Percentiles rank a stretch among this genome's conserved stretches.
These are phyloP conservation scores for Alternaria incomplexa DNA, from an alignment of 2,329 filamentous ascomycete species.

Conservation along the genomic window DNA sequence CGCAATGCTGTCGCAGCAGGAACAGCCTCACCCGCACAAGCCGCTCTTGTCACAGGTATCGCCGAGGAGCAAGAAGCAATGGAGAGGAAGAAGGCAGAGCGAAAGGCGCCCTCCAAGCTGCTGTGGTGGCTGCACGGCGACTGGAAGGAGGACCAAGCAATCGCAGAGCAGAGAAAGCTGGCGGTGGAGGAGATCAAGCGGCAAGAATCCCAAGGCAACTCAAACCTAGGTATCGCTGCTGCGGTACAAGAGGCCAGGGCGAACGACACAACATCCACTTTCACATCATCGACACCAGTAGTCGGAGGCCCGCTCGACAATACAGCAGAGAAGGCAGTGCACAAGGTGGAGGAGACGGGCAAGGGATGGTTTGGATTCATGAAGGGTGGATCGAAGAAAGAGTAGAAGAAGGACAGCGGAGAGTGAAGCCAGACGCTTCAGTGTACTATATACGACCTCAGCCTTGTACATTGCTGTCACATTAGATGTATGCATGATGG, in stretches of 20 bases:
- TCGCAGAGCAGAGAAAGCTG: constrained; percentile 42
- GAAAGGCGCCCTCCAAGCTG: constrained; percentile 37
- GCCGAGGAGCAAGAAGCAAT: constrained; percentile 65
- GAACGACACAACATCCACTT: constrained; percentile 20
- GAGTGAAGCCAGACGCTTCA: constrained; percentile 7
- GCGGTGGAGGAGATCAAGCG: constrained; percentile 40
- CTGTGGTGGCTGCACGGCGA: constrained; percentile 47
- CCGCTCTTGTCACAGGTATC: constrained; percentile 62
- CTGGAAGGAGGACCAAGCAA: constrained; percentile 46
- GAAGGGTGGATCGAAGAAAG: constrained; percentile 42
- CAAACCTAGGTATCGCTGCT: constrained; percentile 33
- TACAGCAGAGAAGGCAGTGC: constrained; percentile 49
- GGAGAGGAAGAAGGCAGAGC: constrained; percentile 42
- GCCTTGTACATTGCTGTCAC: constrained; percentile 44
- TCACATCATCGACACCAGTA: constrained; percentile 34
- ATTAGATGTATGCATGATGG: constrained; percentile 44
- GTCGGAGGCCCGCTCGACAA: constrained; percentile 56
- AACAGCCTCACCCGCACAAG: constrained; percentile 57
- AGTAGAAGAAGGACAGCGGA: background rate
- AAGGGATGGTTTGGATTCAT: constrained; percentile 57
- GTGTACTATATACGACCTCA: constrained; percentile 42
- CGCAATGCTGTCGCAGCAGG: constrained; percentile 52
- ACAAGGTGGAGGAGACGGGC: constrained; percentile 44
- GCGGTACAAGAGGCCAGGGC: constrained; percentile 44
- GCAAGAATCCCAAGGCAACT: constrained; percentile 29